Base-by-base conservation (phyloP, 2,329 filamentous ascomycete genomes). In the Plectosphaerella sp. region DNA sequence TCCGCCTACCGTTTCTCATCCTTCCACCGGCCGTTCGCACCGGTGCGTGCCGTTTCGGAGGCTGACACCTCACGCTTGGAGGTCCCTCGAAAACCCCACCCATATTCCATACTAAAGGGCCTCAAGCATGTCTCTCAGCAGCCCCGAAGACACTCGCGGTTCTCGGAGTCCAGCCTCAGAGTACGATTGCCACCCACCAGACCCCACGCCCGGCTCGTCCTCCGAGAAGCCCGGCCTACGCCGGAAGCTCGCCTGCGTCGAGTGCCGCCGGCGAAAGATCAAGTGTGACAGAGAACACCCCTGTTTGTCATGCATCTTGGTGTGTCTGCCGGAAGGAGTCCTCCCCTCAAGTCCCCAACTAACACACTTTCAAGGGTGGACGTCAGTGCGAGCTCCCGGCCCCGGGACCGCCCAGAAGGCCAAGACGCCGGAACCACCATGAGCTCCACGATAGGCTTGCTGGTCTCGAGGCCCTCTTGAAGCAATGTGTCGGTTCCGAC, bases 251-350 rank as follows among this genome's bases (percentile, higher is more conserved):
- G 77, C 77, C 16, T 81, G 79, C 57, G 76, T 79, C 16, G 68
- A 82, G 33, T 83, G 80, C 61, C 79, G 83, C 61, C 76, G 79
- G 59, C 75, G 80, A 59, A 83, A 84, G 66, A 83, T 83, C 65
- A 82, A 81, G 63, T 84, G 80, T 64, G 80, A 83, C 60, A 74
- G 80, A 54, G 74, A 74, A 41, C 79, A 75, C 43, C 80, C 80
- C 4, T 84, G 80, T 60, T 74, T 78, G 52, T 82, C 83, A 57
- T 83, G 80, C 59, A 66, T 78, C 61, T 83, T 82, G 72, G 80
- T 83, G 51, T 59, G 65, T 37, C 5, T 18, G 4, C 18, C 10
- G 22, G 12, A 9, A 4, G n/a, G 24, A 33, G 18, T 35, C 25
- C 16, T 11, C 16, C 11, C 16, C n/a, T n/a, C n/a, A n/a, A 12